Conservation (phyloP, 2,329 filamentous ascomycete species). For the Aspergillus aculeatinus region DNA sequence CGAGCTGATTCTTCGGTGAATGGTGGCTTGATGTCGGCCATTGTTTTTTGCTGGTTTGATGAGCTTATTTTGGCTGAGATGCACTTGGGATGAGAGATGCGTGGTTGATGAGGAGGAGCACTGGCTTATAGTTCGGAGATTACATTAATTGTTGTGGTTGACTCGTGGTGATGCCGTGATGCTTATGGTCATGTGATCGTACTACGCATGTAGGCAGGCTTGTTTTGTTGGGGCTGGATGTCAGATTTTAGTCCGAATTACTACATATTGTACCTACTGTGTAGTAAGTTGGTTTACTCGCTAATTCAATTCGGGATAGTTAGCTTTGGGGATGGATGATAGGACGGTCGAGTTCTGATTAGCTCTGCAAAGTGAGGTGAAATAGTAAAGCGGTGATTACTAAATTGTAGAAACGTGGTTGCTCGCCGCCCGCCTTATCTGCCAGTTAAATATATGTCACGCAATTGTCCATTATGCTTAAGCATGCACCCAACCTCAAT, state of each 20-base stretch:
- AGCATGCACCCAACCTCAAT: no score
- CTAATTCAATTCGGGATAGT: background rate
- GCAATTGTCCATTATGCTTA: no score
- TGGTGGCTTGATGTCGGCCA: conserved; percentile 58
- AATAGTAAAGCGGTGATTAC: no score
- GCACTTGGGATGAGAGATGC: background rate
- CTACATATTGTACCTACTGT: no score
- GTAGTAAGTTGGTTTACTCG: background rate
- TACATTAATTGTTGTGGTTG: background rate
- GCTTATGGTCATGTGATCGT: background rate
- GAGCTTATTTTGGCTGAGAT: no score
- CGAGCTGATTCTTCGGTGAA: conserved; percentile 72
- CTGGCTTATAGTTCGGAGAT: background rate
- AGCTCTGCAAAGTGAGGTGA: no score
- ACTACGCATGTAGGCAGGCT: background rate
- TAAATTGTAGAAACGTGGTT: no score
- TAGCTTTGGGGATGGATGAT: no score
- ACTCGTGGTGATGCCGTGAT: background rate
- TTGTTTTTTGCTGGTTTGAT: conserved; percentile 11
- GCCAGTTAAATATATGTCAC: no score
- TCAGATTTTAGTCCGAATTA: background rate
- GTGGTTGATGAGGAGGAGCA: background rate
- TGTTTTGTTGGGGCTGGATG: background rate
- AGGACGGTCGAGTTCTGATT: no score
- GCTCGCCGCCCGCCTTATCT: no score